A percentile compares a stretch with the other conserved stretches of the same genome.
These are phyloP conservation scores for Cyclotella baltica DNA, from an alignment of 108 stramenopile species.

Conservation along the genomic window DNA sequence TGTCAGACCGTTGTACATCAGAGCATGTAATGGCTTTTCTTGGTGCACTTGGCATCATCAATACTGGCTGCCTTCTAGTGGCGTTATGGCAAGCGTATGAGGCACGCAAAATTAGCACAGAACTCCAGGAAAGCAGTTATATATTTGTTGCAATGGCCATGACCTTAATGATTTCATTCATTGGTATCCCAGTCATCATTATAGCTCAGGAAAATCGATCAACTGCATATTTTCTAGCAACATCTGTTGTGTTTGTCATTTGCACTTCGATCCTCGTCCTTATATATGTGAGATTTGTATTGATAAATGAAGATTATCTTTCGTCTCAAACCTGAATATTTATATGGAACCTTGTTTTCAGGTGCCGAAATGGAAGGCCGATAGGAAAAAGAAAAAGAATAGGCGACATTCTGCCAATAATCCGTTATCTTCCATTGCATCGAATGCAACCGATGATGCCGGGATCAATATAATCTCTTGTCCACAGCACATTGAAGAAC, in stretches of 20 bases:
- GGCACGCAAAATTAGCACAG: slow-evolving; percentile 45
- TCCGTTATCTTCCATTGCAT: too few species aligned
- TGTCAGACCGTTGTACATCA: slow-evolving; percentile 37
- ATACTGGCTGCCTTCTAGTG: slow-evolving; percentile 40
- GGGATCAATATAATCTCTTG: too few species aligned
- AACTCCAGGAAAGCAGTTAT: slow-evolving; percentile 39
- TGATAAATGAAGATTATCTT: too few species aligned
- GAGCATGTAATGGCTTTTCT: slow-evolving; percentile 39
- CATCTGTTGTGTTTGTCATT: background rate
- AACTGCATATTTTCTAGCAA: background rate
- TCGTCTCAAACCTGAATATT: too few species aligned
- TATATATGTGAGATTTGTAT: slow-evolving; percentile 5
- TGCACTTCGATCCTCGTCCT: background rate
- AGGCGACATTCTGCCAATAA: too few species aligned
- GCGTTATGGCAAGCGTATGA: slow-evolving; percentile 51
- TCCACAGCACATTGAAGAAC: too few species aligned
- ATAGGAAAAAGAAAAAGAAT: too few species aligned
- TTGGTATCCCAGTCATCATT: slow-evolving; percentile 33
- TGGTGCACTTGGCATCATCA: slow-evolving; percentile 31
- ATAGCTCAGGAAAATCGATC: slow-evolving; percentile 17
- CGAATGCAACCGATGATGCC: too few species aligned
- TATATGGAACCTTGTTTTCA: too few species aligned
- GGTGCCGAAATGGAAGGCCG: too few species aligned
- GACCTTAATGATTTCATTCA: slow-evolving; percentile 24
- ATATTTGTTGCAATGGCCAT: slow-evolving; percentile 28